Evolutionary conservation across 306 rosid species (phyloP).

Genomic region (Nissolia schottii): DNA sequence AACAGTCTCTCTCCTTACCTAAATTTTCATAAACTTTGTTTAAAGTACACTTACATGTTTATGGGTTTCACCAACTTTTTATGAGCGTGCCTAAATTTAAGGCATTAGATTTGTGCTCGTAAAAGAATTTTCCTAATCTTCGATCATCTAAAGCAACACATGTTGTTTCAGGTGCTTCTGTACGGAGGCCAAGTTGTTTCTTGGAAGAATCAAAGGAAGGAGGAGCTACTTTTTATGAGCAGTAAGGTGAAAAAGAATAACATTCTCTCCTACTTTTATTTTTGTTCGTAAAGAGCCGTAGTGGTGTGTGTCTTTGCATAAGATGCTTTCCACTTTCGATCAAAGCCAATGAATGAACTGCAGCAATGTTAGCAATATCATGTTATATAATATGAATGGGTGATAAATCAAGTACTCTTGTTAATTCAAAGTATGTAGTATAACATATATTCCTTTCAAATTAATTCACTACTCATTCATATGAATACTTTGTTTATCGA

Average conservation of each 20-base stretch:
- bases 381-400: neutral
- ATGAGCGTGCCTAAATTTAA: no score
- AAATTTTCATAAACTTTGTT: no score
- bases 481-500: neutral
- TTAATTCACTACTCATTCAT: no score
- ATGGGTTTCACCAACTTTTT: no score
- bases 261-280: neutral
- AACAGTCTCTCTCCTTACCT: no score
- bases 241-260: conserved; percentile 51
- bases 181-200: conserved; percentile 74
- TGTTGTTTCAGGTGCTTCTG: conserved; percentile 55
- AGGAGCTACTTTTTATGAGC: conserved; percentile 73
- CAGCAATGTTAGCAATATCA: neutral
- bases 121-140: no score
- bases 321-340: neutral
- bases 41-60: no score
- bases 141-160: neutral
- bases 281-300: neutral
- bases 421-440: neutral
- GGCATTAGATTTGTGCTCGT: no score
- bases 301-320: neutral
- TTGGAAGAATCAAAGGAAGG: conserved; percentile 70
- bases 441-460: neutral
- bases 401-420: neutral
- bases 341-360: neutral